Conservation (phyloP, 768 basidiomycete species). For the Pseudohyphozyma bogoriensis region DNA sequence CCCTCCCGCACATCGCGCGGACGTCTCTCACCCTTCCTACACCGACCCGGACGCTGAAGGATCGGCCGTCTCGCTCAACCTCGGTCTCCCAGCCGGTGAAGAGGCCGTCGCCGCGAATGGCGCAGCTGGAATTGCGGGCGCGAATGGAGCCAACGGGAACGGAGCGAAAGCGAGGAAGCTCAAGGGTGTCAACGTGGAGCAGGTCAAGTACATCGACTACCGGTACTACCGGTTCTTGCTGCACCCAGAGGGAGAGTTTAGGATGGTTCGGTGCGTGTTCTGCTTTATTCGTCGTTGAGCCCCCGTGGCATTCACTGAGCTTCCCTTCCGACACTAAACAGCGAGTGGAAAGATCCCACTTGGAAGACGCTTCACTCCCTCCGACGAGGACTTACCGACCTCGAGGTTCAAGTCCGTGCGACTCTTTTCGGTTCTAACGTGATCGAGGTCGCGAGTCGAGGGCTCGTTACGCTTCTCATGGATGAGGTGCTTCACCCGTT, state of each 20-base stretch:
- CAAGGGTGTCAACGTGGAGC: constrained; percentile 37
- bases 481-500: constrained; percentile 97
- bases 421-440: constrained; percentile 72
- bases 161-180: constrained; percentile 29
- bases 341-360: constrained; percentile 78
- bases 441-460: constrained; percentile 84
- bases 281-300: no score
- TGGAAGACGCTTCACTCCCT: constrained; percentile 58
- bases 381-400: constrained; percentile 52
- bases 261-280: constrained; percentile 56
- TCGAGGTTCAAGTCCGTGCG: constrained; percentile 53
- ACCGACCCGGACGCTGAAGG: constrained; percentile 1
- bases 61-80: neutral
- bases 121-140: neutral
- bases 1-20: constrained; percentile 32
- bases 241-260: constrained; percentile 75
- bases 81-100: neutral
- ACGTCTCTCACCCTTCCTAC: constrained; percentile 9
- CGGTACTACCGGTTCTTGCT: constrained; percentile 84
- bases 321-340: constrained; percentile 39
- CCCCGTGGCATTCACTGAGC: neutral
- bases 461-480: constrained; percentile 61
- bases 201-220: constrained; percentile 69
- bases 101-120: no score
- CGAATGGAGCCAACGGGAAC: neutral